Percentiles rank a stretch among this genome's conserved stretches.
Conservation (phyloP, 192 early-diverging fungal species). For the Coemansia sp. region DNA sequence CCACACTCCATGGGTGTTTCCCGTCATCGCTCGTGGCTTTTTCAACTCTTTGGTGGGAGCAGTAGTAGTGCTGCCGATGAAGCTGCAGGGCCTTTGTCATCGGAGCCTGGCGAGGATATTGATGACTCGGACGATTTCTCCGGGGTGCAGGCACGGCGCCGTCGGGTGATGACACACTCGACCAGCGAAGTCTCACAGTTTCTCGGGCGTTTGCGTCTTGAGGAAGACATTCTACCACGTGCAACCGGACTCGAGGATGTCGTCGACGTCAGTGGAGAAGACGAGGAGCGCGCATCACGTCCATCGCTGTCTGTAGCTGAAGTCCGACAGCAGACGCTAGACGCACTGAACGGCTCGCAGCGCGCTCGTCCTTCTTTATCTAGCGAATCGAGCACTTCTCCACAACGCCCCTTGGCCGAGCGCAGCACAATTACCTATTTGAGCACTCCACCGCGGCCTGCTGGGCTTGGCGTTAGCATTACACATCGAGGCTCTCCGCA, state of each 20-base stretch:
- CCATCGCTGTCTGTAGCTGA: constrained; percentile 32
- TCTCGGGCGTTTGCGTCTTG: constrained; percentile 23
- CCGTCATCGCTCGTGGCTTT: constrained; percentile 37
- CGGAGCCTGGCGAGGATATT: background rate
- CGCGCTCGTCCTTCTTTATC: background rate
- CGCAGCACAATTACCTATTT: background rate
- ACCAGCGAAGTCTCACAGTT: constrained; percentile 26
- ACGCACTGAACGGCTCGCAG: constrained; percentile 43
- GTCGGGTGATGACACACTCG: constrained; percentile 46
- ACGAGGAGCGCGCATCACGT: constrained; percentile 32
- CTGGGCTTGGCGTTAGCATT: background rate
- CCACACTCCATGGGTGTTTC: constrained; percentile 45
- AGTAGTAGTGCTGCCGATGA: background rate
- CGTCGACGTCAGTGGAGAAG: constrained; percentile 43
- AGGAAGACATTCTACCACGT: constrained; percentile 5
- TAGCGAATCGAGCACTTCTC: background rate
- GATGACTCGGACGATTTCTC: background rate
- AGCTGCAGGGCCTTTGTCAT: background rate
- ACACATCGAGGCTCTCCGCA: background rate
- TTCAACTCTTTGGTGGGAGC: constrained; percentile 28
- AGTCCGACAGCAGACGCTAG: constrained; percentile 48
- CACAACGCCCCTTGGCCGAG: background rate
- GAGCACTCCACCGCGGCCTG: background rate
- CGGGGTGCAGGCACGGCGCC: constrained; percentile 1
- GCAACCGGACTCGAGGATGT: constrained; percentile 29